Evolutionary conservation across 306 rosid species (phyloP), one percentile per base, ranked within the genome.

Genomic region (Morella rubra): DNA sequence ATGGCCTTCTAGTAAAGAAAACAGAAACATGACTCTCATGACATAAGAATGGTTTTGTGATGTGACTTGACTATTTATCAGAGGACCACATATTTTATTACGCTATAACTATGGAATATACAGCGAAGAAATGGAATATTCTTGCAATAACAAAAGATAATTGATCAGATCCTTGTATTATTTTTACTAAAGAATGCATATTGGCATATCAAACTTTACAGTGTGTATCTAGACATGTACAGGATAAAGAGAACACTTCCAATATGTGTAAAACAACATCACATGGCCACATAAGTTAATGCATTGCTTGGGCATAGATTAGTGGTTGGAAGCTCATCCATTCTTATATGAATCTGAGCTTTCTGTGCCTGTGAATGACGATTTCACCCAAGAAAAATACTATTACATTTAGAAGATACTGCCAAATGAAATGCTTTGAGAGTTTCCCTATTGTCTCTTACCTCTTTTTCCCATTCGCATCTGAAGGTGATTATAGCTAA

Each of bases 401-500:
- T 24, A 42, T 50, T 51, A 16, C n/a, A 47, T 2, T 32, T 19
- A 22, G 9, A 42, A 60, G 45, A 67, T 62, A 73, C 44, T 4
- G 41, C 55, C 41, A 80, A 67, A 71, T 54, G 5, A 5, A 52
- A 27, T 40, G 5, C 5, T 74, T 53, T 59, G 53, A 18, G 13
- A 47, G 44, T 8, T 45, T 70, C 40, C 47, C 7, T 59, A 49
- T 50, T 8, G 16, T 10, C 12, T 14, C 16, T 62, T 79, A 91
- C 92, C 91, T 86, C 90, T 44, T 74, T 80, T 70, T 75, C 89
- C 97, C 94, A 91, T 69, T 91, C 84, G 51, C 84, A 86, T 79
- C 85, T 83, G 74, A 81, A 12, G 16, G 91, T 89, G 67, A 87
- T 77, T 32, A 77, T 2, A 1, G 60, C 11, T 77, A 91, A 76